A percentile compares a stretch with the other conserved stretches of the same genome.
phyloP scores from a whole-genome alignment of 305 asterid genomes.

The Fraxinus platypoda region DNA sequence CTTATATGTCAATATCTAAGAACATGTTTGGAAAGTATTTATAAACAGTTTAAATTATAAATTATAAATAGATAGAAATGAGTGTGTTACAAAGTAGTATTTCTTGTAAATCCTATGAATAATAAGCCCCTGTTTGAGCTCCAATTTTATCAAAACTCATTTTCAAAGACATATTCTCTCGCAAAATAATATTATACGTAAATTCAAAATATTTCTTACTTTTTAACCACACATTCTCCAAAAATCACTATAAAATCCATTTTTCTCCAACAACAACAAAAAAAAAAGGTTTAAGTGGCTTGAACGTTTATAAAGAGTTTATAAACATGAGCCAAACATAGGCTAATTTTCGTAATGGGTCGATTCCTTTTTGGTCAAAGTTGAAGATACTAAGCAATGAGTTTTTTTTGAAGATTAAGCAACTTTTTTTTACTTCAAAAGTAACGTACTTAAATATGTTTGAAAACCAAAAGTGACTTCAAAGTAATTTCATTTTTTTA shows the following conservation, averaged over 20 bases:
- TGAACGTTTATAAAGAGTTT: not conserved
- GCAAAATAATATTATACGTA: not conserved
- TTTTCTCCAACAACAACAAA: not conserved
- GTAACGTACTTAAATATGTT: not conserved
- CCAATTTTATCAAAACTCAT: too few relatives aligned
- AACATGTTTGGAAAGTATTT: not conserved
- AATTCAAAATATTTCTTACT: not conserved
- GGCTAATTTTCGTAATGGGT: not conserved
- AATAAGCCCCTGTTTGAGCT: not conserved
- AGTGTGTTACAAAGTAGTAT: too few relatives aligned
- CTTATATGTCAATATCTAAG: not conserved
- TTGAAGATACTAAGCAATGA: not conserved
- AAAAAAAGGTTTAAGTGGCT: not conserved
- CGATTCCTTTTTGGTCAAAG: not conserved
- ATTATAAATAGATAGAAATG: too few relatives aligned
- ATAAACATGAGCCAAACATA: not conserved
- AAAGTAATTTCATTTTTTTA: not conserved
- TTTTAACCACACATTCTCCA: not conserved
- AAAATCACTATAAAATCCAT: too few relatives aligned
- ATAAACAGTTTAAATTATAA: too few relatives aligned
- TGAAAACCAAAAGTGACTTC: not conserved
- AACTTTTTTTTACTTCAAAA: too few relatives aligned
- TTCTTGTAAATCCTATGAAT: too few relatives aligned
- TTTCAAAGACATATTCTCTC: too few relatives aligned
- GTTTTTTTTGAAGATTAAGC: not conserved